Conservation (phyloP, 768 basidiomycete species). For the Leccinum barrowsii region DNA sequence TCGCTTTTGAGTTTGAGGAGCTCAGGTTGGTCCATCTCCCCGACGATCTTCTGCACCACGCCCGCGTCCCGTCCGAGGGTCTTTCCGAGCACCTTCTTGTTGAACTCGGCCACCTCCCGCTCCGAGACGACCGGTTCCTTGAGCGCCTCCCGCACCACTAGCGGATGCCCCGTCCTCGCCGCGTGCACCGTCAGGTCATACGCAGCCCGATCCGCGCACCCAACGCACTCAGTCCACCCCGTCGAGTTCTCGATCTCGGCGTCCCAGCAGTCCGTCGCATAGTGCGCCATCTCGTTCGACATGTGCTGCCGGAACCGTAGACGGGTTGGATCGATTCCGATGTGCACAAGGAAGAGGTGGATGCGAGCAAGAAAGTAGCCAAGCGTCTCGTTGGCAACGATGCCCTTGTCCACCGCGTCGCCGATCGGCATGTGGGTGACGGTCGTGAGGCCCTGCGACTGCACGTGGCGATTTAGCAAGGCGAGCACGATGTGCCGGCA, state of each 20-base stretch:
- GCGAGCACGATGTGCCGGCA: slow-evolving; percentile 70
- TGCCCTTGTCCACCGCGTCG: slow-evolving; percentile 80
- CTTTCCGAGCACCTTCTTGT: slow-evolving; percentile 88
- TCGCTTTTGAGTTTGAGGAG: slow-evolving; percentile 66
- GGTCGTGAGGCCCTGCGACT: slow-evolving; percentile 67
- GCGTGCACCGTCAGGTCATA: slow-evolving; percentile 93
- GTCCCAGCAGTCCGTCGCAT: slow-evolving; percentile 99
- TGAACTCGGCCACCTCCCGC: slow-evolving; percentile 72
- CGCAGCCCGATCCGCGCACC: slow-evolving; percentile 96
- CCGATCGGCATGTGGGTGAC: slow-evolving; percentile 71
- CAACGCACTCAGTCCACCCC: slow-evolving; percentile 97
- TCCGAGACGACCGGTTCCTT: slow-evolving; percentile 84
- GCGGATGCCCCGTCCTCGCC: slow-evolving; percentile 74
- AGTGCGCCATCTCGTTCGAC: slow-evolving; percentile 99
- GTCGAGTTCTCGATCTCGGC: slow-evolving; percentile 90
- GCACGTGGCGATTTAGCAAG: slow-evolving; percentile 82
- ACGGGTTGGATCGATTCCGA: slow-evolving; percentile 81
- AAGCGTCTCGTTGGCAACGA: slow-evolving; percentile 95
- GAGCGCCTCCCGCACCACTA: slow-evolving; percentile 83
- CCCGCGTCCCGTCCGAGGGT: slow-evolving; percentile 84
- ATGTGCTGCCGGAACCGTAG: slow-evolving; percentile 97
- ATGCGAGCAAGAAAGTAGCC: slow-evolving; percentile 97
- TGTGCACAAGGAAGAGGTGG: slow-evolving; percentile 81
- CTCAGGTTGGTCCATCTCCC: slow-evolving; percentile 61
- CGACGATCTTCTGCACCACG: slow-evolving; percentile 58